Percentiles rank a stretch among this genome's conserved stretches.
Conservation (phyloP, 768 basidiomycete genomes). For the Mycena crocata region DNA sequence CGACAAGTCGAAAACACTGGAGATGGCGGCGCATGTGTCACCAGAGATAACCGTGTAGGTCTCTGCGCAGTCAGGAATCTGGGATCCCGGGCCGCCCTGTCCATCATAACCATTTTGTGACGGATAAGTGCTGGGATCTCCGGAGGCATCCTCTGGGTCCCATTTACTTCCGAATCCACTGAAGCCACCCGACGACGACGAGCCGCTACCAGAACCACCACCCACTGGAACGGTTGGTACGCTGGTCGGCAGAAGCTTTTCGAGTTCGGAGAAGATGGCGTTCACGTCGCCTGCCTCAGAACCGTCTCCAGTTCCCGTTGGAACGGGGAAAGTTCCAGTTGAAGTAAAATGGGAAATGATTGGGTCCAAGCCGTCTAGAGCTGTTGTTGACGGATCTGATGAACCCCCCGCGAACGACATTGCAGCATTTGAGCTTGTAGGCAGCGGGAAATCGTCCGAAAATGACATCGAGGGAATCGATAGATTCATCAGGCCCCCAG, state of each 20-base stretch:
- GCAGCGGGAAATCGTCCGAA: background rate
- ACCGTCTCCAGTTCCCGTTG: background rate
- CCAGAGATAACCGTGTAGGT: constrained; percentile 10
- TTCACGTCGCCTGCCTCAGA: background rate
- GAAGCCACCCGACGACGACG: background rate
- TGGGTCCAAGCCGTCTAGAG: background rate
- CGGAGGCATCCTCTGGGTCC: background rate
- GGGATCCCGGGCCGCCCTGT: background rate
- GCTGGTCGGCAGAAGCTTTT: background rate
- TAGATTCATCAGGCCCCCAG: background rate
- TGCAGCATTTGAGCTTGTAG: background rate
- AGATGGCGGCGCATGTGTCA: constrained; percentile 8
- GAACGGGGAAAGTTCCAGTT: background rate
- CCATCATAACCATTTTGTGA: background rate
- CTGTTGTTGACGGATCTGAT: background rate
- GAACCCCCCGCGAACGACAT: background rate
- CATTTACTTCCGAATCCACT: background rate
- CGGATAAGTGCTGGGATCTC: background rate
- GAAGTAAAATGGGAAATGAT: constrained; percentile 3
- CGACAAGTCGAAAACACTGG: constrained; percentile 6
- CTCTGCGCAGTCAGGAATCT: constrained; percentile 3
- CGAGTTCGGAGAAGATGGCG: constrained; percentile 4
- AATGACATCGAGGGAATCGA: background rate
- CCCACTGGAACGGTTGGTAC: background rate
- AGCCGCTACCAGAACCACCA: background rate